These are phyloP conservation scores for Sphagnum tenellum DNA, from an alignment of 225 moss, liverwort and hornwort species.

Conservation along the genomic window DNA sequence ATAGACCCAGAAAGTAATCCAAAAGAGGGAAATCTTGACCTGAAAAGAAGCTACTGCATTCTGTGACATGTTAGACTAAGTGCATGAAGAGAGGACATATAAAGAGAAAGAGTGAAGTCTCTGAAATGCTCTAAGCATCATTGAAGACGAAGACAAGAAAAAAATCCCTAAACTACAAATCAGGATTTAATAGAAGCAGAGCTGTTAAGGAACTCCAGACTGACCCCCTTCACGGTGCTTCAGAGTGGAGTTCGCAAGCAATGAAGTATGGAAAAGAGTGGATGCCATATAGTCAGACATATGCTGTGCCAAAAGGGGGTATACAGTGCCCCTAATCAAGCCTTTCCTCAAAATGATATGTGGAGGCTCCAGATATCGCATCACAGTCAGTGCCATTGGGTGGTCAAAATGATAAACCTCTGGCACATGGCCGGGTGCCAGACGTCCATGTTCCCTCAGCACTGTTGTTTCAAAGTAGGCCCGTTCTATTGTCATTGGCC, in stretches of 20 bases:
- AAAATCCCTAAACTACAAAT: too few relatives aligned
- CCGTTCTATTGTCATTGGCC: conserved; percentile 98
- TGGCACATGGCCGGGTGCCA: conserved; percentile 62
- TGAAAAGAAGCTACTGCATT: neutral
- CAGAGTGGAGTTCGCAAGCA: conserved; percentile 59
- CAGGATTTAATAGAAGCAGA: too few relatives aligned
- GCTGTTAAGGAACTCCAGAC: neutral
- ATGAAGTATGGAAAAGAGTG: conserved; percentile 69
- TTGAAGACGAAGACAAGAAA: too few relatives aligned
- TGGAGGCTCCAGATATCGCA: conserved; percentile 84
- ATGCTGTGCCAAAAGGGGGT: conserved; percentile 77
- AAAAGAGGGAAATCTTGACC: neutral
- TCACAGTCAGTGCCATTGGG: conserved; percentile 73
- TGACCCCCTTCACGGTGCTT: conserved; percentile 58
- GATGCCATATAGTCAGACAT: conserved; percentile 74
- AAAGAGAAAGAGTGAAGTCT: too few relatives aligned
- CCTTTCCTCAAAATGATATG: conserved; percentile 85
- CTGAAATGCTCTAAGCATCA: too few relatives aligned
- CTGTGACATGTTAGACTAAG: too few relatives aligned
- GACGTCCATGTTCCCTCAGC: conserved; percentile 35
- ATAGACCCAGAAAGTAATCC: too few relatives aligned
- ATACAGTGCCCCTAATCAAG: conserved; percentile 60
- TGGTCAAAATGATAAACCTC: conserved; percentile 77
- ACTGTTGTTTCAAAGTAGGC: conserved; percentile 75
- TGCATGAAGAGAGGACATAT: too few relatives aligned